Percentiles rank a stretch among this genome's conserved stretches.
Conservation (phyloP, 306 rosid genomes). For the Vigna reflexopilosa region DNA sequence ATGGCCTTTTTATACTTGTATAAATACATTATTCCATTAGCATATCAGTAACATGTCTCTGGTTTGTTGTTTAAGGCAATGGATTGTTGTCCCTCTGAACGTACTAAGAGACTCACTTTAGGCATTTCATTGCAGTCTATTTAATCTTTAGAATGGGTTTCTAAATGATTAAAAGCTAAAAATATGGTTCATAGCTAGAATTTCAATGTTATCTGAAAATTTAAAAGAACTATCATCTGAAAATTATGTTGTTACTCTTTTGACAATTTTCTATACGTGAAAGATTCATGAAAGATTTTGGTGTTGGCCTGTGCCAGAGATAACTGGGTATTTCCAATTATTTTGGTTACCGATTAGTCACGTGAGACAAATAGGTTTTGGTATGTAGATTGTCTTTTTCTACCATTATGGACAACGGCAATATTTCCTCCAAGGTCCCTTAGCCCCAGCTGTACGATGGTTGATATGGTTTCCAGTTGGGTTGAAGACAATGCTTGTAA, state of each 20-base stretch:
- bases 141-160: neutral
- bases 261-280: neutral
- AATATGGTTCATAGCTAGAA: slow-evolving; percentile 17
- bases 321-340: neutral
- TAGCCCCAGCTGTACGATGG: neutral
- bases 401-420: neutral
- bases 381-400: slow-evolving; percentile 4
- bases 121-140: slow-evolving; percentile 21
- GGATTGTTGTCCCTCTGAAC: neutral
- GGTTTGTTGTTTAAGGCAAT: neutral
- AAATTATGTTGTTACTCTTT: neutral
- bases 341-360: neutral
- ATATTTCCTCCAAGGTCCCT: neutral
- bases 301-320: neutral
- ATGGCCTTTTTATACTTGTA: neutral
- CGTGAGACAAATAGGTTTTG: neutral
- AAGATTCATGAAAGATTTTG: slow-evolving; percentile 16
- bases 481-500: neutral
- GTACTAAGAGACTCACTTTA: slow-evolving; percentile 19
- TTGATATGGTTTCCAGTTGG: slow-evolving; percentile 3
- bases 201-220: neutral
- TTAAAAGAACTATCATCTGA: slow-evolving; percentile 1
- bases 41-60: slow-evolving; percentile 3
- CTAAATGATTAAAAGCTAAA: slow-evolving; percentile 16
- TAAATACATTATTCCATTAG: neutral